Evolutionary conservation across 2,329 filamentous ascomycete species (phyloP), one percentile per base, ranked within the genome.

Genomic region (Fusarium torulosum): DNA sequence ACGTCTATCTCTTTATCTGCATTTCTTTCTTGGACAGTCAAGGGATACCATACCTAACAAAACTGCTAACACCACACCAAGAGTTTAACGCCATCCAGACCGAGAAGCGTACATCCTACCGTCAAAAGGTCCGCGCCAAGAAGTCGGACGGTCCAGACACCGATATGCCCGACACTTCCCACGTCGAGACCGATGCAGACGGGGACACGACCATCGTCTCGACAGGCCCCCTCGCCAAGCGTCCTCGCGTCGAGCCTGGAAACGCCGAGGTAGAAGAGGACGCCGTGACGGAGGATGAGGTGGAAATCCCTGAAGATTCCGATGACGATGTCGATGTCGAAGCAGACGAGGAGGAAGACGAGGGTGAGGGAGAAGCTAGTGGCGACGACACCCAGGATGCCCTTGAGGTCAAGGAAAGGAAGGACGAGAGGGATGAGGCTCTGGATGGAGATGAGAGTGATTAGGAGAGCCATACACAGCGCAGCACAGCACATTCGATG

Each of bases 31-130:
- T 13, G 9, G 6, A 25, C 7, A 20, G 27, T 6, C 10, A 41
- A 21, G 7, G 7, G 9, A 20, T 44, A 11, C 31, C 21, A 10
- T 23, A 19, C 51, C n/a, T 31, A 58, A 17, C 23, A n/a, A 44
- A 19, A 31, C 15, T 38, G 27, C 62, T 65, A 35, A 64, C 31
- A 52, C 15, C 15, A 1, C 35, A 25, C 29, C 19, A 53, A 91
- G 89, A 91, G 76, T 93, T 91, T 83, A 91, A 89, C 74, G 85
- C 90, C 66, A 86, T 89, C 58, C 90, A 93, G 76, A 88, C 89
- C 20, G 88, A 90, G 57, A 94, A 94, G 79, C 88, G 91, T 52
- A 92, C 89, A 69, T 88, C 85, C 17, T 92, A 93, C 79, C 86
- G 90, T 52, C 87, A 88, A 72, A 91, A 90, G 72, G 86, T 90